Evolutionary conservation across 225 moss, liverwort and hornwort genomes (phyloP).

Genomic region (Bryoerythrophyllum caledonicum): DNA sequence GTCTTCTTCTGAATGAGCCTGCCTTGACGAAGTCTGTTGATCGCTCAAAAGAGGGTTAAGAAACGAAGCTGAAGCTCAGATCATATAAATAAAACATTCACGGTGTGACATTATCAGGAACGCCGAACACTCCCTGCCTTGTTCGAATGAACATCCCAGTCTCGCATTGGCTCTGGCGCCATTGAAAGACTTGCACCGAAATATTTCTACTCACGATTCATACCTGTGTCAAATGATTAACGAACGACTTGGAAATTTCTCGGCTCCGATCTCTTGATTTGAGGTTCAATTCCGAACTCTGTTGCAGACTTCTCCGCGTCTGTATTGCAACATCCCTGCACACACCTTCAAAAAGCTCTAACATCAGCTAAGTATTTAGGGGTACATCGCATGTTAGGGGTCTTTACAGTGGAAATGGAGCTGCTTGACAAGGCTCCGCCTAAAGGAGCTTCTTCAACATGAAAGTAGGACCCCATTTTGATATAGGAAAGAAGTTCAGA

Average conservation of each 20-base stretch:
- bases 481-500: too few relatives aligned
- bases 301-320: conserved; percentile 30
- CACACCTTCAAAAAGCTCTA: conserved; percentile 44
- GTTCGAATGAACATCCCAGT: too few relatives aligned
- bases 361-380: conserved; percentile 28
- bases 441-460: too few relatives aligned
- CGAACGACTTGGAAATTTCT: conserved; percentile 22
- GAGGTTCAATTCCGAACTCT: conserved; percentile 15
- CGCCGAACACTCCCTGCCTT: conserved; percentile 1
- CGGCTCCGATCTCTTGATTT: conserved; percentile 20
- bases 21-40: conserved; percentile 35
- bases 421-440: too few relatives aligned
- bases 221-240: conserved; percentile 36
- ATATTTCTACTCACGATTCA: not conserved
- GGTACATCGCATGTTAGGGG: too few relatives aligned
- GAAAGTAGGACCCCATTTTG: too few relatives aligned
- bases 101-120: not conserved
- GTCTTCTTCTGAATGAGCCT: conserved; percentile 14
- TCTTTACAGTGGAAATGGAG: too few relatives aligned
- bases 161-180: not conserved
- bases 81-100: not conserved
- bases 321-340: conserved; percentile 54
- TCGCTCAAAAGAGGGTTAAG: conserved; percentile 8
- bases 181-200: not conserved
- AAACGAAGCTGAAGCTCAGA: too few relatives aligned